A percentile compares a stretch with the other conserved stretches of the same genome.
These are phyloP conservation scores for Rhizoclosmatium sp. DNA, from an alignment of 192 early-diverging fungal species.

Conservation along the genomic window DNA sequence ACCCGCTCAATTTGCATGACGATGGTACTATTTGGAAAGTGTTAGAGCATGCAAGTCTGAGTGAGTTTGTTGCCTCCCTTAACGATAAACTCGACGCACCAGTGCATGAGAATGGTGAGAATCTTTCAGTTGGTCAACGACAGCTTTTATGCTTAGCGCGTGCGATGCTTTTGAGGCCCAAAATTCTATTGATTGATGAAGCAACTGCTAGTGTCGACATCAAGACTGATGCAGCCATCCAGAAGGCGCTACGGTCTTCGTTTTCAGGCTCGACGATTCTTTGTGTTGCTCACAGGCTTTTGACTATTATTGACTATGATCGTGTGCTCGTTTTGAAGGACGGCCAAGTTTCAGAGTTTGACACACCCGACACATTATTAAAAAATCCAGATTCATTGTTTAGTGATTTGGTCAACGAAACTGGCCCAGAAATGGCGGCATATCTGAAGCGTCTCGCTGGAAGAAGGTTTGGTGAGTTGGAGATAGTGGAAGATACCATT, in stretches of 20 bases:
- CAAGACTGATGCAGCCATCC: constrained; percentile 43
- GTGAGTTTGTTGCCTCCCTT: constrained; percentile 34
- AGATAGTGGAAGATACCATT: background rate
- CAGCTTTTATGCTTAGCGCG: constrained; percentile 62
- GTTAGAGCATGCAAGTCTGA: constrained; percentile 55
- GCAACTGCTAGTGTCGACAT: constrained; percentile 62
- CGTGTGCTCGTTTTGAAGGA: constrained; percentile 75
- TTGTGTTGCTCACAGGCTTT: constrained; percentile 55
- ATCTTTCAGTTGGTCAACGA: constrained; percentile 45
- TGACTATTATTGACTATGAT: constrained; percentile 60
- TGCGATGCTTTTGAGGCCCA: constrained; percentile 43
- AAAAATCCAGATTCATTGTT: constrained; percentile 52
- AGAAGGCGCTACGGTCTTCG: constrained; percentile 22
- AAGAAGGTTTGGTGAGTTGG: constrained; percentile 17
- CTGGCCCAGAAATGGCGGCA: constrained; percentile 65
- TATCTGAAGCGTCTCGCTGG: constrained; percentile 60
- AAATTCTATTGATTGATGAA: constrained; percentile 48
- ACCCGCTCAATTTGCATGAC: background rate
- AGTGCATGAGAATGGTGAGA: constrained; percentile 74
- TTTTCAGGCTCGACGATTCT: constrained; percentile 57
- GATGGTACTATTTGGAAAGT: constrained; percentile 71
- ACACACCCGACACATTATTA: constrained; percentile 37
- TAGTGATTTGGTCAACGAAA: constrained; percentile 68
- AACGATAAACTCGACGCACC: constrained; percentile 45
- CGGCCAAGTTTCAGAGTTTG: constrained; percentile 76